Evolutionary conservation across 768 basidiomycete genomes (phyloP).

Genomic region (Boletus rufocinnamomeus): DNA sequence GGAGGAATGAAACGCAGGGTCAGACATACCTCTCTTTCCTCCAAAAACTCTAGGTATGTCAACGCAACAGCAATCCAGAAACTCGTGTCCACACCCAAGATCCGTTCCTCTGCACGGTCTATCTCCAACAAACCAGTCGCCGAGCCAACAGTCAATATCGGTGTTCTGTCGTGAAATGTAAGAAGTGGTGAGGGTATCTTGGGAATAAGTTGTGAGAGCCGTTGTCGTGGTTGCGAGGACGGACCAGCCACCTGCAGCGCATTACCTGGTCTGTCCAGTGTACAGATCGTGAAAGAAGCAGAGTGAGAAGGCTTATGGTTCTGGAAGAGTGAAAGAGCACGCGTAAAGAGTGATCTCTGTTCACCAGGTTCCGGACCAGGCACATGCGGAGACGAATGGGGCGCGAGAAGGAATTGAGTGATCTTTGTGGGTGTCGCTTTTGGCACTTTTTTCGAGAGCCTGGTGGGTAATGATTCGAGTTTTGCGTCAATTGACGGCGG

Average conservation of each 20-base stretch:
- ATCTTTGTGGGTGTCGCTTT: constrained; percentile 29
- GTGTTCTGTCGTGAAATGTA: constrained; percentile 72
- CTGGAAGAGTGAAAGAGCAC: constrained; percentile 50
- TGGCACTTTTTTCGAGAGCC: constrained; percentile 1
- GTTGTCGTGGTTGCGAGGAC: constrained; percentile 26
- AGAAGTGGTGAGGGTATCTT: constrained; percentile 50
- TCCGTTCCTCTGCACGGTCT: constrained; percentile 52
- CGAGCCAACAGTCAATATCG: constrained; percentile 58
- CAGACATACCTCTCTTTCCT: constrained; percentile 69
- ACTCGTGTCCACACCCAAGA: constrained; percentile 69
- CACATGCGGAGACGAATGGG: constrained; percentile 42
- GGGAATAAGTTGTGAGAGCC: constrained; percentile 24
- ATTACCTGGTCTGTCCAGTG: constrained; percentile 22
- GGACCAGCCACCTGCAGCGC: constrained; percentile 19
- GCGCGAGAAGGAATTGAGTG: constrained; percentile 55
- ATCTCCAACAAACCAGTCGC: constrained; percentile 66
- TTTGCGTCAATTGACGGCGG: constrained; percentile 36
- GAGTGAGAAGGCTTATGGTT: constrained; percentile 56
- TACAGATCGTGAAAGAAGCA: constrained; percentile 59
- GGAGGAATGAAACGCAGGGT: neutral
- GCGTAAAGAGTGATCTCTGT: constrained; percentile 48
- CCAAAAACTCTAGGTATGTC: constrained; percentile 76
- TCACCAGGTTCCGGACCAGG: constrained; percentile 32
- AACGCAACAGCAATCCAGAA: constrained; percentile 79
- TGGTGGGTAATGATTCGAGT: constrained; percentile 18